phyloP scores from a whole-genome alignment of 164 flowering plant species.

The Houttuynia cordata region DNA sequence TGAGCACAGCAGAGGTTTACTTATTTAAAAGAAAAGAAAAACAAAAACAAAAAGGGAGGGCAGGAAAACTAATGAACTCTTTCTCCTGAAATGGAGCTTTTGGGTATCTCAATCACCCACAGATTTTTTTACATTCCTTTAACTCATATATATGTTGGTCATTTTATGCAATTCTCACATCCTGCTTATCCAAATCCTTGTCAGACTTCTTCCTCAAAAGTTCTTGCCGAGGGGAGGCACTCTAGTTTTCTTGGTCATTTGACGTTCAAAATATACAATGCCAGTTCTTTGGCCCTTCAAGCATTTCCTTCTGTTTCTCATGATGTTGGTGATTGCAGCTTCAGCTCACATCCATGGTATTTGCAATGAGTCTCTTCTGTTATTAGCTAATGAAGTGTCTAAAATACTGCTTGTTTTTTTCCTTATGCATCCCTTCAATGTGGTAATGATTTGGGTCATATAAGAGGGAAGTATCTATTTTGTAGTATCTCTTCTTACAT shows the following conservation, averaged over 20 bases:
- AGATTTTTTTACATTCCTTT: neutral
- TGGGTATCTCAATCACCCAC: neutral
- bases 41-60: too few species aligned
- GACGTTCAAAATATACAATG: neutral
- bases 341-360: slow-evolving; percentile 4
- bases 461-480: too few species aligned
- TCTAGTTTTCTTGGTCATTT: neutral
- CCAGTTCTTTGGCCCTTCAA: neutral
- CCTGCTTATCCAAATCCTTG: too few species aligned
- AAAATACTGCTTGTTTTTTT: neutral
- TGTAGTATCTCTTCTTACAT: too few species aligned
- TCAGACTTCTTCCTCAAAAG: too few species aligned
- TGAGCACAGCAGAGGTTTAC: too few species aligned
- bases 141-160: neutral
- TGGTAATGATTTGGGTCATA: too few species aligned
- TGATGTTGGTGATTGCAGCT: neutral
- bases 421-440: neutral
- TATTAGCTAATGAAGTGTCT: neutral
- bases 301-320: slow-evolving; percentile 1
- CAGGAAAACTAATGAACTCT: too few species aligned
- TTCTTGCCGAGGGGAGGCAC: neutral
- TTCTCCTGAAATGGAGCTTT: neutral
- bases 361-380: neutral
- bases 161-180: too few species aligned
- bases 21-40: too few species aligned